These are phyloP conservation scores for Arthrobotrys megalospora DNA, from an alignment of 2,329 filamentous ascomycete genomes.

Conservation along the genomic window DNA sequence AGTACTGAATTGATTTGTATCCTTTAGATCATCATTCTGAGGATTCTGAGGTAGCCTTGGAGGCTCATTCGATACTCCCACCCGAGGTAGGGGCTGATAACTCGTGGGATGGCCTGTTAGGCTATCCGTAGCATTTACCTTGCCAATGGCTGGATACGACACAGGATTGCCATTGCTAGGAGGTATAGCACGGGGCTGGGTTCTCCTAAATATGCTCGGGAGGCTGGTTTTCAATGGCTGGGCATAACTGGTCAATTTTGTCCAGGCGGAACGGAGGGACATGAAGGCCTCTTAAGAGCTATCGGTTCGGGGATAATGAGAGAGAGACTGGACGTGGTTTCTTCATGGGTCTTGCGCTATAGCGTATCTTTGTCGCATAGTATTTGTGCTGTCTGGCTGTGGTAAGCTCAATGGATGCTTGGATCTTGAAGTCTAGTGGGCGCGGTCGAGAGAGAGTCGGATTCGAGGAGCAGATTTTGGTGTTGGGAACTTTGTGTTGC, in stretches of 20 bases:
- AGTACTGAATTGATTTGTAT: too few relatives aligned
- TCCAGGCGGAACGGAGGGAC: conserved; percentile 38
- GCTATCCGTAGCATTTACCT: not conserved
- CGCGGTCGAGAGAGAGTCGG: not conserved
- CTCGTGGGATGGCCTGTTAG: not conserved
- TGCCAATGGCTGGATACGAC: not conserved
- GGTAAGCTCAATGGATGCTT: not conserved
- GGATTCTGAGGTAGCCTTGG: not conserved
- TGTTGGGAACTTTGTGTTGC: conserved; percentile 38
- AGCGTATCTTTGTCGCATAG: not conserved
- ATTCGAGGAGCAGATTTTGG: conserved; percentile 34
- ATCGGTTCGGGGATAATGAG: not conserved
- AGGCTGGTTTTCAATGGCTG: conserved; percentile 22
- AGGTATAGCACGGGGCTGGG: not conserved
- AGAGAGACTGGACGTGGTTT: conserved; percentile 3
- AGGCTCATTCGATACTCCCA: not conserved
- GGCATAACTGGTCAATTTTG: conserved; percentile 35
- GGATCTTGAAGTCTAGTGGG: not conserved
- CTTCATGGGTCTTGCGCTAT: conserved; percentile 21
- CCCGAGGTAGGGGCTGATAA: not conserved
- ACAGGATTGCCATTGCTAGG: not conserved
- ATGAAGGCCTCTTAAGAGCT: conserved; percentile 43
- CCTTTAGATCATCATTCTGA: not conserved
- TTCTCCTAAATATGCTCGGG: not conserved
- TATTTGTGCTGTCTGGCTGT: not conserved